phyloP scores from a whole-genome alignment of 2,329 filamentous ascomycete genomes.

The Fusarium nodosum region DNA sequence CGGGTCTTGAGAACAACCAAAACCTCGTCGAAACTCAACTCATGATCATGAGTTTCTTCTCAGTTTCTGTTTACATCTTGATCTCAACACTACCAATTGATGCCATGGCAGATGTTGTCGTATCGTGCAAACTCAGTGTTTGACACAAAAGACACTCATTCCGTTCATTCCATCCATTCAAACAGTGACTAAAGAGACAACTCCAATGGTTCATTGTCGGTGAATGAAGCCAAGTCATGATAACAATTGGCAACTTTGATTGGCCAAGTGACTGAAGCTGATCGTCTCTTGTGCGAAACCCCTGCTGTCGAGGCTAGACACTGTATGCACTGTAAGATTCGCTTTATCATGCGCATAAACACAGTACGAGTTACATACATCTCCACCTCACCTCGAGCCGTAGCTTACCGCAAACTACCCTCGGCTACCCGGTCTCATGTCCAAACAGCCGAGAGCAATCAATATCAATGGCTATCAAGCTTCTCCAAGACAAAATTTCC shows the following conservation, averaged over 20 bases:
- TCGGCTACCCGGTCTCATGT: too few species aligned
- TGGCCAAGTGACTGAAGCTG: slow-evolving; percentile 9
- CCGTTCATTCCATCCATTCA: neutral
- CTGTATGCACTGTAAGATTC: slow-evolving; percentile 13
- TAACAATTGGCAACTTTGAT: slow-evolving; percentile 16
- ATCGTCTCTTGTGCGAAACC: slow-evolving; percentile 22
- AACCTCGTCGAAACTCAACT: neutral
- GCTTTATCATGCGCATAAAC: neutral
- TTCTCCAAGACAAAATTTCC: slow-evolving; percentile 32
- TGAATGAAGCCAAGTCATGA: slow-evolving; percentile 16
- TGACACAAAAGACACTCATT: neutral
- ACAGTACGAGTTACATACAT: slow-evolving; percentile 20
- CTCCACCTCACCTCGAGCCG: slow-evolving; percentile 15
- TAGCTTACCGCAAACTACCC: too few species aligned
- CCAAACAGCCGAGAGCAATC: slow-evolving; percentile 47
- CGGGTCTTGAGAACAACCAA: neutral
- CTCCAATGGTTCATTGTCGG: slow-evolving; percentile 1
- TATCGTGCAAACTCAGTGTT: neutral
- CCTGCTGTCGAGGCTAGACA: slow-evolving; percentile 8
- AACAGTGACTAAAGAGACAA: neutral
- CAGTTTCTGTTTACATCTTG: neutral
- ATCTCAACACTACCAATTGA: neutral
- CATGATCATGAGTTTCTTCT: neutral
- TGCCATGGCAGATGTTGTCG: neutral
- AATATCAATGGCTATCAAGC: slow-evolving; percentile 41